Evolutionary conservation across 352 stramenopile species (phyloP), one percentile per base, ranked within the genome.

Genomic region (Globisporangium heterothallicum): DNA sequence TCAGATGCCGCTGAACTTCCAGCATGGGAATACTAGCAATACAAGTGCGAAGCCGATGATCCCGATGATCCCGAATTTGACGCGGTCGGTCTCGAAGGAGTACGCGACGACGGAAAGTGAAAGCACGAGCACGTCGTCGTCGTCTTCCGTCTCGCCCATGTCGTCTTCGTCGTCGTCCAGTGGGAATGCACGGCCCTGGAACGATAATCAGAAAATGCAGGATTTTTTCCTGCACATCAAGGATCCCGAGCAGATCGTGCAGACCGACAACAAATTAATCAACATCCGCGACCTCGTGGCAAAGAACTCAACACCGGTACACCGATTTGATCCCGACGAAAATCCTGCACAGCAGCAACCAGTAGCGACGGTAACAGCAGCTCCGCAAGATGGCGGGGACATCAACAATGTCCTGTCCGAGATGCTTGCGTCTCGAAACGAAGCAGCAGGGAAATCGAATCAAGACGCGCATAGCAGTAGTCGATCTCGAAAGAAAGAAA

Each of bases 191-290:
- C 42, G 14, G 51, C 36, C 52, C 25, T 81, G 71, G 68, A 78
- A 72, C 53, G 63, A 79, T 56, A 59, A 62, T 19, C 55, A 82
- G 61, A 82, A 80, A 64, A 72, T 76, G 29, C 57, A 81, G 30
- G 70, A 82, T 32, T 82, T 80, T 57, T 78, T 81, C 48, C 45
- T 68, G 44, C 69, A 83, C 66, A 80, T 70, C 16, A 64, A 68
- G 35, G 44, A 66, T 46, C 55, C 54, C 13, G 61, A 66, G 50
- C 61, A 78, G 47, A 56, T 56, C 2, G 58, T 47, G 16, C 66
- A 78, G 22, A 35, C 52, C 0, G 56, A 66, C 19, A 74, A 78
- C 49, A 85, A 86, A 51, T 52, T 78, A 22, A 74, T 86, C 50
- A 79, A 78, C 54, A 75, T 86, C 9, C 61, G 66, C n/a, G 72